Base-by-base conservation (phyloP, 2,329 filamentous ascomycete species). In the Waltergamsia citrina region DNA sequence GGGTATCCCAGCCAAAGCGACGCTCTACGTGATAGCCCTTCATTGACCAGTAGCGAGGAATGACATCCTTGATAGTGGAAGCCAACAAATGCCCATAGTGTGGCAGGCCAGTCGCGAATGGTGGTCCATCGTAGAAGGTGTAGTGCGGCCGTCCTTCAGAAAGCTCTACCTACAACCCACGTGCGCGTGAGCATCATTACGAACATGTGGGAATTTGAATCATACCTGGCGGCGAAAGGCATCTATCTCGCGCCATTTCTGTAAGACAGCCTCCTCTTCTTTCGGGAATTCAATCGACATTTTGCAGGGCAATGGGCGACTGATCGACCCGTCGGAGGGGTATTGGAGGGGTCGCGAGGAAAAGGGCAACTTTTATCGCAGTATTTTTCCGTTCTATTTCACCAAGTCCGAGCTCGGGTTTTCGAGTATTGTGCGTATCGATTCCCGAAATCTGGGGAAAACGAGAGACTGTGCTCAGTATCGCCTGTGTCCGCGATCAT, bases 1-100 rank as follows among this genome's bases (percentile, higher is more conserved):
- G 90, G 2, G 88, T 80, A 40, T 95, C 90, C 90, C 90, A 95
- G 34, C 90, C 90, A 46, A 95, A 95, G 38, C 88, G 75, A 43
- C 90, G 76, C 65, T 92, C 85, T 34, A 95, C 88, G 63, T 94
- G 83, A 53, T 80, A 85, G 12, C 90, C 90, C 56, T 93, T 93
- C 88, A 94, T 94, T 33, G 87, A 87, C 86, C 88, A 95, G 60
- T 95, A 96, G 47, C 90, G 71, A 7, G 90, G 87, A 45, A 96
- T 94, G 40, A 94, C 92, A 57, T 95, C 90, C 61, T 96, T 95
- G 65, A 95, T 94, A 32, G 88, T 95, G 15, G 86, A 94, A 24
- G 90, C 84, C 44, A 94, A 70, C 34, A 94, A 64, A 60, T 94
- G 86, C 41, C 71, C 71, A 40, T 71, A 81, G 46, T 81, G 77